Evolutionary conservation across 495 filamentous ascomycete species (phyloP).

Genomic region (Penicillium samsonianum): DNA sequence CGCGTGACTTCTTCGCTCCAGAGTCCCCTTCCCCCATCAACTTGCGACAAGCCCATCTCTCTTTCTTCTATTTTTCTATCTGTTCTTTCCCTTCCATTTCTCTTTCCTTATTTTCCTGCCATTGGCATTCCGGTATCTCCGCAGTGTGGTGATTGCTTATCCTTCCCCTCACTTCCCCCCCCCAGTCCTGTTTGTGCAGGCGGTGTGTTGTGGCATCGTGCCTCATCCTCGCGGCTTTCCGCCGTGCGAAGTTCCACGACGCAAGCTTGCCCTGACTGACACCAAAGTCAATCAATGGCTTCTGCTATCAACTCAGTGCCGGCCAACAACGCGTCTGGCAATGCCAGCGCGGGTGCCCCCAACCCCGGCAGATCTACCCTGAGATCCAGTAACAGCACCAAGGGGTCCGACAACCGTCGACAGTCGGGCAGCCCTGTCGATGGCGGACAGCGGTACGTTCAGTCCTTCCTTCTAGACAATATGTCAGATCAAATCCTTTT

Average conservation of each 20-base stretch:
- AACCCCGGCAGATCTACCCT: constrained; percentile 48
- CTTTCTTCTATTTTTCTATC: background rate
- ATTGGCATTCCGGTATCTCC: constrained; percentile 11
- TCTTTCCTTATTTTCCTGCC: background rate
- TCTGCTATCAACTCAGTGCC: constrained; percentile 50
- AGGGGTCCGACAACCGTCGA: constrained; percentile 56
- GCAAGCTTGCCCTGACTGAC: constrained; percentile 37
- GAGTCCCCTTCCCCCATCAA: background rate
- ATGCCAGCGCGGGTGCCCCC: constrained; percentile 39
- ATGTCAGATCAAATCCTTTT: constrained; percentile 9
- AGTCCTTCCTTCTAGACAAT: background rate
- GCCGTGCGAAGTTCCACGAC: constrained; percentile 47
- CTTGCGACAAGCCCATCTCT: constrained; percentile 10
- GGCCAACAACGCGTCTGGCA: constrained; percentile 52
- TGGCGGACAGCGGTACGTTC: constrained; percentile 55
- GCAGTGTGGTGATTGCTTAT: constrained; percentile 7
- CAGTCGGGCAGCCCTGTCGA: constrained; percentile 59
- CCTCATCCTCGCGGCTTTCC: constrained; percentile 38
- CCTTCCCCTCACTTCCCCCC: constrained; percentile 10
- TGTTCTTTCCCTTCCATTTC: constrained; percentile 12
- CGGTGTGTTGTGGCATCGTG: constrained; percentile 44
- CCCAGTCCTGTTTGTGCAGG: constrained; percentile 38
- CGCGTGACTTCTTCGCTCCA: constrained; percentile 14
- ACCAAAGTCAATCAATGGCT: constrained; percentile 48
- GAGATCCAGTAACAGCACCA: constrained; percentile 53